Evolutionary conservation across 768 basidiomycete genomes (phyloP), one percentile per base, ranked within the genome.

Genomic region (Cubamyces lactineus): DNA sequence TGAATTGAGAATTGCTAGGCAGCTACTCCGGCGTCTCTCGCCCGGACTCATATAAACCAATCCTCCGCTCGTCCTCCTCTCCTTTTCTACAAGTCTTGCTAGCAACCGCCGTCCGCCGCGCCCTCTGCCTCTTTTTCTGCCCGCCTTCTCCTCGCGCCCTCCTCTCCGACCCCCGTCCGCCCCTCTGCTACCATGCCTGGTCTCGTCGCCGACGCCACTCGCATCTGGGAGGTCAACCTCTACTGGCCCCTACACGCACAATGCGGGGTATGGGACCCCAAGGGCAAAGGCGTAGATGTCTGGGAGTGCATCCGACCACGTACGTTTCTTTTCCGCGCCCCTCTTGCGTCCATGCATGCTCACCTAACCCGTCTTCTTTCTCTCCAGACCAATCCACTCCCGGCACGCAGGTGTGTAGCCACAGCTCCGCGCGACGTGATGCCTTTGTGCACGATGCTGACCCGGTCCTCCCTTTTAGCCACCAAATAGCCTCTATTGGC

Each of bases 221-320:
- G 84, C 57, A 84, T 88, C 41, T 90, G 88, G 88, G 88, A 89
- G 71, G 67, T 80, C 69, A 86, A 87, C 70, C 77, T 86, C 43
- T 77, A 85, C 72, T 91, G 88, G 88, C 67, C 79, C 23, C 65
- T 85, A 46, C 80, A 83, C 71, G 83, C 84, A 62, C 89, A 91
- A 69, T 90, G 89, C 72, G 85, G 85, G 57, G 79, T 86, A 15
- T 91, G 88, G 88, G 86, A 90, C 73, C 74, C 82, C 23, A 82
- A 80, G 73, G 79, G 83, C 54, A 82, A 84, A 42, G 84, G 86
- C 26, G 89, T 91, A 43, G 86, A 89, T 58, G 82, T 91, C 57
- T 91, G 88, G 88, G 88, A 91, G 68, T 91, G 89, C 70, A 77
- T 89, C 56, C 74, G 78, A 73, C 82, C 84, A 67, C 89, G 89